Base-by-base conservation (phyloP, 371 early-diverging fungal species). In the Mortierella sp. region DNA sequence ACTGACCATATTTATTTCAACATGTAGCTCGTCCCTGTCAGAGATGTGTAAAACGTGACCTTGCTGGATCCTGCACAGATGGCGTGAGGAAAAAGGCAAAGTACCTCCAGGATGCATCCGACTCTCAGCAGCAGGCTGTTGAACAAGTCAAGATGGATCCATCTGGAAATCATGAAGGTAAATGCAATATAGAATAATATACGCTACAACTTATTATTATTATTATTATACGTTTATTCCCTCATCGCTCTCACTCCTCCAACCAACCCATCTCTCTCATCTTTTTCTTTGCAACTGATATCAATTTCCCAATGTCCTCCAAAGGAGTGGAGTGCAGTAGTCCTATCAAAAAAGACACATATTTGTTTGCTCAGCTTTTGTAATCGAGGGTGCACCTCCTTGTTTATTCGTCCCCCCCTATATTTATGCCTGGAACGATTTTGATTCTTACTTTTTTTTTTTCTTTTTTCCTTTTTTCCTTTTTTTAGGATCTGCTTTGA, bases 81-180 rank as follows among this genome's bases (percentile, higher is more conserved):
- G 95, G 93, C 17, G 75, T 84, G 47, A 88, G 94, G 53, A 96
- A 95, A 78, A 91, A 89, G 79, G 92, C 93, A 12, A 96, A 96
- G 82, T 95, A 96, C 68, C 83, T 96, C 60, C 86, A 88, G 63
- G 92, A 91, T 17, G 78, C 77, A 35, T 75, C 81, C 56, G 56
- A 83, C 70, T 68, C 72, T 37, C 81, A 76, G 72, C 76, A 76
- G 70, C 45, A 32, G 59, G 62, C 61, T 53, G 64, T 72, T 65
- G 70, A 71, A 55, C 43, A 59, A 47, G 66, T 55, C 15, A 32
- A 62, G 34, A 45, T 45, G 47, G 55, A 64, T 42, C 68, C 57
- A 42, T 37, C 40, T 37, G 40, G 40, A 37, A 10, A 13, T 13
- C 1, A 10, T 37, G 40, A 37, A 37, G 40, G 40, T 37, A 37